Base-by-base conservation (phyloP, 305 asterid genomes). In the Solanum hybrid region DNA sequence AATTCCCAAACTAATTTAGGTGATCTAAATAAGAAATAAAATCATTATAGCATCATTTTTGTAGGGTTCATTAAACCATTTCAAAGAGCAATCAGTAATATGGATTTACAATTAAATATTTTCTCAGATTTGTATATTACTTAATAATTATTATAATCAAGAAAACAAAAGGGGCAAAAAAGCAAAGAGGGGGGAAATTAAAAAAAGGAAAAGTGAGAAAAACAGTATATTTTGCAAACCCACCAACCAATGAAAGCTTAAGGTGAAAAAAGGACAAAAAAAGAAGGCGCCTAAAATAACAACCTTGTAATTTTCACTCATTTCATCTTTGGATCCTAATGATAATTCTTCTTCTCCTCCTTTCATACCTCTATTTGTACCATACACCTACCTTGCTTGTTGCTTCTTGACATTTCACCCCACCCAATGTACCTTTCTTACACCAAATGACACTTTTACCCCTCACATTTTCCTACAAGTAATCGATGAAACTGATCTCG, bases 201-300 rank as follows among this genome's bases (percentile, higher is more conserved):
- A 26, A 73, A 79, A 37, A 36, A 74, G 74, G 90, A 79, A 90
- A 87, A 89, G 87, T 39, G 67, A 74, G 26, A 40, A 71, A 76
- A 57, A 12, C 69, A 84, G 29, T 57, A 29, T 67, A 16, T 20
- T 35, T 24, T 61, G 42, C 36, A 67, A 81, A 89, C 67, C 88
- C 14, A 89, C 86, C 86, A 69, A 77, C 86, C 86, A 16, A 82
- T 86, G 86, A 42, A 31, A 40, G 57, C 16, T 24, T 11, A 85
- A 34, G 82, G 89, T 37, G 83, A 28, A 84, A 57, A 83, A 83
- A 51, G 11, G 75, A 20, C 24, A 51, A 84, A 84, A 83, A 83
- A 84, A 29, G 29, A 83, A 40, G 39, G 73, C 87, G 74, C 74
- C 40, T 46, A 83, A 83, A 83, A 42, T 83, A 83, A 29, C 87